These are phyloP conservation scores for Euphorbia corollata DNA, from an alignment of 441 rosid species.

Conservation along the genomic window DNA sequence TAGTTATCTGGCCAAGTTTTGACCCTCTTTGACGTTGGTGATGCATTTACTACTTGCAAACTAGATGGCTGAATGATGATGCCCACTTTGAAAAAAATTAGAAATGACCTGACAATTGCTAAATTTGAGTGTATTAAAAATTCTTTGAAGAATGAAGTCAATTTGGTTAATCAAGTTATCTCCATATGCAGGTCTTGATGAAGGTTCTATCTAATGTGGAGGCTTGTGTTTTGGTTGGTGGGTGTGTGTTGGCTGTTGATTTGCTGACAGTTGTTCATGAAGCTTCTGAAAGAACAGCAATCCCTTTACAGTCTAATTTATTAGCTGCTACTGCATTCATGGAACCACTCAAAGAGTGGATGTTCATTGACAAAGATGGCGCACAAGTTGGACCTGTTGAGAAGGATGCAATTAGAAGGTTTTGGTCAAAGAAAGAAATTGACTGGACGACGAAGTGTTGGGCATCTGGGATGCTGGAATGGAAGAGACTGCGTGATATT, in stretches of 20 bases:
- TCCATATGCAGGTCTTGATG: slow-evolving; percentile 70
- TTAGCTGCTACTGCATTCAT: slow-evolving; percentile 98
- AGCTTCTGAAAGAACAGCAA: slow-evolving; percentile 95
- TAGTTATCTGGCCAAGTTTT: not conserved
- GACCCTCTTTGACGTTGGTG: not conserved
- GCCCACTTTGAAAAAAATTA: not conserved
- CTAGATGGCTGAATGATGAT: not conserved
- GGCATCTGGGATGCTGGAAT: slow-evolving; percentile 94
- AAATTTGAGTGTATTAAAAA: not conserved
- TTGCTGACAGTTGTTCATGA: slow-evolving; percentile 88
- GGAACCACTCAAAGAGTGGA: slow-evolving; percentile 99
- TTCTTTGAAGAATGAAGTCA: slow-evolving; percentile 6
- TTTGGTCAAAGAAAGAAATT: slow-evolving; percentile 91
- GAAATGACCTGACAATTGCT: not conserved
- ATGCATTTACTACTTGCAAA: not conserved
- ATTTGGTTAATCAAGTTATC: slow-evolving; percentile 13
- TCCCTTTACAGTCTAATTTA: slow-evolving; percentile 94
- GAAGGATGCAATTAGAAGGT: slow-evolving; percentile 93
- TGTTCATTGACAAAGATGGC: slow-evolving; percentile 74
- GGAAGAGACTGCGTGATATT: slow-evolving; percentile 95
- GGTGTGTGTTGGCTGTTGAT: slow-evolving; percentile 94
- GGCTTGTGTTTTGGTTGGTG: slow-evolving; percentile 95
- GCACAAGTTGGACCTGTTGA: slow-evolving; percentile 84
- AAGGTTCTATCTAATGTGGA: slow-evolving; percentile 88
- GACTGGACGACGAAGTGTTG: slow-evolving; percentile 90